Evolutionary conservation across 1,284 basidiomycete species (phyloP).

Genomic region (Sanghuangporus sanghuang): DNA sequence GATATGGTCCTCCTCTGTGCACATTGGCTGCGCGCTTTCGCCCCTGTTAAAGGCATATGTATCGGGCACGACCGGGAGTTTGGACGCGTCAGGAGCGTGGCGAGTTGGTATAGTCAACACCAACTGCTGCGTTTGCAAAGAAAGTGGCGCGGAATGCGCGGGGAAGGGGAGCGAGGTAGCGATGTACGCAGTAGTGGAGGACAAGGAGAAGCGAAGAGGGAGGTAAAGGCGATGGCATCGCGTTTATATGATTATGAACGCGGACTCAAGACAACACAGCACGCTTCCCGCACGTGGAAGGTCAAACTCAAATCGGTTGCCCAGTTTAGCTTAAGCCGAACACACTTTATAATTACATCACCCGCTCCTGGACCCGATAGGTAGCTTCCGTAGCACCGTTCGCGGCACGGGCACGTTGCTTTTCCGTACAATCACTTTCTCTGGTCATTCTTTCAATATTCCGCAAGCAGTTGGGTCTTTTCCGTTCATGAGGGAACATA

Average conservation of each 20-base stretch:
- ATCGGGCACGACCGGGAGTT: not conserved
- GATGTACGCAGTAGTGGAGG: not conserved
- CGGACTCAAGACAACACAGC: not conserved
- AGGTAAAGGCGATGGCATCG: not conserved
- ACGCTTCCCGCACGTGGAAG: not conserved
- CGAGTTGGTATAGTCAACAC: not conserved
- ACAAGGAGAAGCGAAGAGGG: not conserved
- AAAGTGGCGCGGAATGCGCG: no score
- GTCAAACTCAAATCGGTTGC: not conserved
- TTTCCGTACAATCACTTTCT: no score
- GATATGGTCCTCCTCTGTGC: not conserved
- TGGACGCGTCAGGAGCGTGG: slow-evolving; percentile 3
- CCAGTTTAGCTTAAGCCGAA: not conserved
- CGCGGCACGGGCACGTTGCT: no score
- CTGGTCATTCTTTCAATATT: no score
- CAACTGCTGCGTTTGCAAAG: no score
- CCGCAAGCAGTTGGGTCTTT: no score
- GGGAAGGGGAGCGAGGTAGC: not conserved
- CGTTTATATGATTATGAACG: not conserved
- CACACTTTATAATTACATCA: not conserved
- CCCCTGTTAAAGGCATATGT: not conserved
- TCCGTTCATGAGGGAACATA: no score
- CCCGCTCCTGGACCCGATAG: not conserved
- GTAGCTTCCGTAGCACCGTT: no score
- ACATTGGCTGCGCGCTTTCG: slow-evolving; percentile 1